phyloP scores from a whole-genome alignment of 23 red algal genomes.

The Chondrus crispus region DNA sequence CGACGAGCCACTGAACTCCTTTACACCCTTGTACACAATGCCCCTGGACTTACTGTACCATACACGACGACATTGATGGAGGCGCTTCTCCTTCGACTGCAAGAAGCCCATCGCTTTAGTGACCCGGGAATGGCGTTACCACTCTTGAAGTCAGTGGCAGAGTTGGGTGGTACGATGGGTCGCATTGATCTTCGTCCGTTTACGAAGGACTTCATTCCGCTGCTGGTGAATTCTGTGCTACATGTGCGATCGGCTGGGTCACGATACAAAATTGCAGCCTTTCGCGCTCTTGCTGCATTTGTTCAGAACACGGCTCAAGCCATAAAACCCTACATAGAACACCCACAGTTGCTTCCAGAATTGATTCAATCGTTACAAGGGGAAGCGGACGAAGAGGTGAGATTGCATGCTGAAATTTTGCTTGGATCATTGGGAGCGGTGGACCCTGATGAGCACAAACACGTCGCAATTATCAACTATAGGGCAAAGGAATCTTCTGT shows the following conservation, averaged over 20 bases:
- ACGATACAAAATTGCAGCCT: conserved; percentile 54
- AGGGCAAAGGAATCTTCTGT: background rate
- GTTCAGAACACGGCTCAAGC: conserved; percentile 79
- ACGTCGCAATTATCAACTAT: conserved; percentile 36
- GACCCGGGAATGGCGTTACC: conserved; percentile 56
- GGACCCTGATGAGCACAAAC: conserved; percentile 84
- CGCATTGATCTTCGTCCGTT: conserved; percentile 69
- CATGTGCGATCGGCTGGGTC: conserved; percentile 57
- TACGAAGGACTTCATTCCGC: conserved; percentile 56
- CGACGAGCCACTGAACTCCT: conserved; percentile 72
- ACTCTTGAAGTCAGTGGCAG: conserved; percentile 53
- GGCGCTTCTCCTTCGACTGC: conserved; percentile 49
- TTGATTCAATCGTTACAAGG: conserved; percentile 62
- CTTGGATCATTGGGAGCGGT: conserved; percentile 89
- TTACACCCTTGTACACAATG: conserved; percentile 66
- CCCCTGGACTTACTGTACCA: conserved; percentile 65
- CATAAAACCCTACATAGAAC: conserved; percentile 73
- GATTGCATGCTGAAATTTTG: conserved; percentile 69
- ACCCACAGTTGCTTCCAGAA: conserved; percentile 63
- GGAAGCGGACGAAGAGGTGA: conserved; percentile 71
- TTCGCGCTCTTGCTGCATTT: conserved; percentile 61
- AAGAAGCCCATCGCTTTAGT: conserved; percentile 38
- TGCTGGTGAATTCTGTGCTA: conserved; percentile 69
- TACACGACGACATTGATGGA: conserved; percentile 67
- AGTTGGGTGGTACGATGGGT: conserved; percentile 67